Base-by-base conservation (phyloP, 331 rosid genomes). In the Quercus tomentella region DNA sequence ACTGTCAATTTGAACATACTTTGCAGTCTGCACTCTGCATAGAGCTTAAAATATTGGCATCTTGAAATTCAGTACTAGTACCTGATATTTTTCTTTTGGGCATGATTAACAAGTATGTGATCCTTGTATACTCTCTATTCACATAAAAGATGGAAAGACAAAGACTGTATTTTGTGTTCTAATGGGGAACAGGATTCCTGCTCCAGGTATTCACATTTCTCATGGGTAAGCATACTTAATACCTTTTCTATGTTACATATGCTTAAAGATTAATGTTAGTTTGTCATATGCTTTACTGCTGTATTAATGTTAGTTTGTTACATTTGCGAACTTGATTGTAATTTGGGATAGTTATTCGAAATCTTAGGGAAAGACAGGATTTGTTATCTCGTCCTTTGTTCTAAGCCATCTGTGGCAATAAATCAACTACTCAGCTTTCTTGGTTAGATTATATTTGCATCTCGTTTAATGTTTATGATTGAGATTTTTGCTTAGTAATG, bases 181-280 rank as follows among this genome's bases (percentile, higher is more conserved):
- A 3, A 87, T 89, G 89, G 98, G 98, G 66, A 93, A 93, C 84
- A 87, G 78, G 83, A 91, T 92, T 67, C 87, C 91, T 10, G 92
- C 97, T 87, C 97, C 98, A 0, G 91, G 98, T 94, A 84, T 82
- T 94, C 89, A 94, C 97, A 94, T 75, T 92, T 94, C 83, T 94
- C 98, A 55, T 94, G 97, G 97, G 97, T 92, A 91, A 84, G 82
- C 75, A 65, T 35, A 30, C 74, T 70, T 62, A 28, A 14, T 0
- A 49, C 20, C 26, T 86, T 41, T 60, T 76, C 33, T 73, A 73
- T 72, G 20, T 16, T 28, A 20, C 37, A 65, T 6, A 20, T 28
- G 3, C 41, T 65, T 4, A 7, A 17, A 7, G 16, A 23, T 33
- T 33, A 15, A 26, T 15, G 6, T 9, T 15, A 28, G 6, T 7